Percentiles rank a stretch among this genome's conserved stretches.
Conservation (phyloP, 768 basidiomycete species). For the Phallus indusiatus region DNA sequence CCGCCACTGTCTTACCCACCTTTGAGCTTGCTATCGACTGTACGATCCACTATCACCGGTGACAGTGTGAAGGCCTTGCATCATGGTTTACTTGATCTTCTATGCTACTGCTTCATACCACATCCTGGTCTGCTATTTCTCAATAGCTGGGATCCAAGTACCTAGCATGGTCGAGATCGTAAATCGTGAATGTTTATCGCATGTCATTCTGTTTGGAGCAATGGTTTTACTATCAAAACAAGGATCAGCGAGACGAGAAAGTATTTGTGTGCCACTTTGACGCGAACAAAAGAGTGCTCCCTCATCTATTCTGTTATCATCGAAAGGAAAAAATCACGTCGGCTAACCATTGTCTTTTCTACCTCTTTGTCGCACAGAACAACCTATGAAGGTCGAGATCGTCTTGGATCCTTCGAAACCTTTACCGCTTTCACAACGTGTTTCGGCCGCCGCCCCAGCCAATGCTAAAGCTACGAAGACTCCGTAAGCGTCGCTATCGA, state of each 20-base stretch:
- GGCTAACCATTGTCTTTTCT: slow-evolving; percentile 3
- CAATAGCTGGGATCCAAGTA: neutral
- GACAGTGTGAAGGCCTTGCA: neutral
- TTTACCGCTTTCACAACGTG: slow-evolving; percentile 68
- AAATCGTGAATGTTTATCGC: neutral
- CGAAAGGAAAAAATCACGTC: neutral
- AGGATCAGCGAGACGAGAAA: neutral
- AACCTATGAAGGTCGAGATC: slow-evolving; percentile 98
- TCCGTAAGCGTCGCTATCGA: slow-evolving; percentile 22
- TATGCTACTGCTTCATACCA: neutral
- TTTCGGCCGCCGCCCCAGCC: slow-evolving; percentile 59
- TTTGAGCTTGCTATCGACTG: neutral
- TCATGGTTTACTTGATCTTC: neutral
- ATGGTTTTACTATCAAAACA: neutral
- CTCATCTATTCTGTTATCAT: slow-evolving; percentile 1
- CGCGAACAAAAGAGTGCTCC: neutral
- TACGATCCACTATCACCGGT: no score
- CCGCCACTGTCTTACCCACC: neutral
- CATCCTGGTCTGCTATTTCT: no score
- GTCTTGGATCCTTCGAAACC: slow-evolving; percentile 77
- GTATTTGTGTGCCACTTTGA: neutral
- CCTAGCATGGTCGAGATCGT: neutral
- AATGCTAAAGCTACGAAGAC: slow-evolving; percentile 24
- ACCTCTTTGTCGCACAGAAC: slow-evolving; percentile 43
- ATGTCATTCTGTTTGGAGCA: neutral